Conservation (phyloP, 2,329 filamentous ascomycete species). For the Penicillium glabrum region DNA sequence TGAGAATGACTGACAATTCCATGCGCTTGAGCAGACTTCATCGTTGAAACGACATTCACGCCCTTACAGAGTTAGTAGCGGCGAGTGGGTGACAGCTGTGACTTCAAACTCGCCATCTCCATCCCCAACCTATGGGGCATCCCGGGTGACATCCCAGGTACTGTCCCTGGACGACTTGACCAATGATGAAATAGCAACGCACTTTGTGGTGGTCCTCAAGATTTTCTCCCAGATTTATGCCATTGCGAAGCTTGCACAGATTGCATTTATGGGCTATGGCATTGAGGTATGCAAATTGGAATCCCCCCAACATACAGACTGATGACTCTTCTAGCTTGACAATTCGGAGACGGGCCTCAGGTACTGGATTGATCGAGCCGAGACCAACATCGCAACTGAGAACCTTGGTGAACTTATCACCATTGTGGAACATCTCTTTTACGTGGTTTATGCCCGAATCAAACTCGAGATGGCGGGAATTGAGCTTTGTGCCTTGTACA, state of each 20-base stretch:
- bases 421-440: constrained; percentile 38
- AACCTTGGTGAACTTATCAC: constrained; percentile 32
- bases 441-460: constrained; percentile 36
- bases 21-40: neutral
- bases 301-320: neutral
- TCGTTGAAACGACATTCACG: constrained; percentile 13
- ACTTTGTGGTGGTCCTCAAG: constrained; percentile 27
- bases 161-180: constrained; percentile 17
- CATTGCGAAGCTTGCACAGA: constrained; percentile 36
- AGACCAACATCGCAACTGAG: constrained; percentile 28
- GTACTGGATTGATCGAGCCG: constrained; percentile 32
- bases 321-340: constrained; percentile 28
- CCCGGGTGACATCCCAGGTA: constrained; percentile 2
- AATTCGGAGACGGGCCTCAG: constrained; percentile 26
- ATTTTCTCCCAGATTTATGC: constrained; percentile 37
- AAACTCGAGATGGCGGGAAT: constrained; percentile 38
- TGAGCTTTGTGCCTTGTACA: constrained; percentile 35
- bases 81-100: constrained; percentile 26
- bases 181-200: constrained; percentile 20
- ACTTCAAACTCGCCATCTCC: neutral
- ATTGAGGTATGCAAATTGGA: constrained; percentile 28
- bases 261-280: constrained; percentile 33
- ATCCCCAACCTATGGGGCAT: neutral
- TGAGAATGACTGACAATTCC: neutral
- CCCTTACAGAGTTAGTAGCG: constrained; percentile 32